Base-by-base conservation (phyloP, 495 filamentous ascomycete genomes). In the Xylaria sp. region DNA sequence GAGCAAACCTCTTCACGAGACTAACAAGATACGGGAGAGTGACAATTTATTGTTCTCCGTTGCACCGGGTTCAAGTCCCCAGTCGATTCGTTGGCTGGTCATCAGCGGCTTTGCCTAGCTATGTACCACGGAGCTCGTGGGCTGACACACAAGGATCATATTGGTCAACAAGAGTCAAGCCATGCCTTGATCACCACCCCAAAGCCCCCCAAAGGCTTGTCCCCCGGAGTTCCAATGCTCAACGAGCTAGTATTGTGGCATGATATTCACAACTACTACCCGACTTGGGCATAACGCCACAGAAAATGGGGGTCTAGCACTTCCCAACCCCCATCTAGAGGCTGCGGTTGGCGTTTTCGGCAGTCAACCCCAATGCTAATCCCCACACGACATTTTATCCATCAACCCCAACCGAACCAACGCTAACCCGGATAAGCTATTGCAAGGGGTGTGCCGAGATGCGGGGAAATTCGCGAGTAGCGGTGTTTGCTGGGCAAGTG, bases 361-460 rank as follows among this genome's bases (percentile, higher is more conserved):
- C 41, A 33, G 24, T 68, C 35, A 48, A 68, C 66, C 53, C 66
- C 66, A 68, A 61, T n/a, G 37, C 65, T n/a, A 14, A 67, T 26
- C 65, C n/a, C 65, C 33, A 6, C 65, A 53, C n/a, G 48, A 53
- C 21, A n/a, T n/a, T 57, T 57, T 53, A 31, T 59, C 21, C 26
- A 15, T 21, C 43, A 48, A 35, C 33, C 7, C 6, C 64, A 7
- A 57, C 5, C 50, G 3, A 12, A 14, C 52, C 17, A 24, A 40
- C 41, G 43, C n/a, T 41, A 41, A 43, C 21, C 11, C 11, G 57
- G 37, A 26, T 24, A 8, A 48, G 43, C 29, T n/a, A 53, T n/a
- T 31, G 48, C 37, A 64, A 33, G 35, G 33, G 43, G 15, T n/a
- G 48, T 55, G 17, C 59, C 59, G 29, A 58, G 33, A 61, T 65